phyloP scores from a whole-genome alignment of 2,329 filamentous ascomycete genomes.

The Penicillium concentricum region DNA sequence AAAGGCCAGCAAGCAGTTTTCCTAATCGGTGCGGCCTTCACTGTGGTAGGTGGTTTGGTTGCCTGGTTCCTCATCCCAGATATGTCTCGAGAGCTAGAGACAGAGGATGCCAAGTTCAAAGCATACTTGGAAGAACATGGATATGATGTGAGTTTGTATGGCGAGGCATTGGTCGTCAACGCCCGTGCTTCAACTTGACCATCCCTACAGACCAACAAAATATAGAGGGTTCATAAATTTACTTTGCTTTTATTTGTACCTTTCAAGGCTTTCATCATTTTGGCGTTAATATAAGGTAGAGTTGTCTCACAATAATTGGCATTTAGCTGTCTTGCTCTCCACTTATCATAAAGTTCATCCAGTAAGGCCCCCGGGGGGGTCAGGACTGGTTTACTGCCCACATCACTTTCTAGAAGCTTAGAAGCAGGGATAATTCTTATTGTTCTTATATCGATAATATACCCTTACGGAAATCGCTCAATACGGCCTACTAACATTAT shows the following conservation, averaged over 20 bases:
- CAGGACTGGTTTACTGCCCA: background rate
- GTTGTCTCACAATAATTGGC: background rate
- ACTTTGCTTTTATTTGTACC: background rate
- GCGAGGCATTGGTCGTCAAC: constrained; percentile 9
- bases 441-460: background rate
- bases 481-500: background rate
- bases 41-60: constrained; percentile 47
- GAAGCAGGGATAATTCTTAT: background rate
- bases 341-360: background rate
- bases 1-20: constrained; percentile 53
- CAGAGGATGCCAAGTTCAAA: constrained; percentile 48
- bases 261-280: background rate
- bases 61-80: constrained; percentile 50
- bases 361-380: background rate
- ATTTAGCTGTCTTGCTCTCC: background rate
- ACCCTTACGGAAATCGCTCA: no score
- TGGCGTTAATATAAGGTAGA: background rate
- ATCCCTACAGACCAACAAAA: background rate
- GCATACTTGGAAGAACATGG: constrained; percentile 46
- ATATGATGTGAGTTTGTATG: constrained; percentile 32
- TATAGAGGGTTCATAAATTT: background rate
- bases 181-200: background rate
- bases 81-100: constrained; percentile 43
- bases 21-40: constrained; percentile 53
- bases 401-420: background rate